Percentiles rank a stretch among this genome's conserved stretches.
Conservation (phyloP, 2,329 filamentous ascomycete genomes). For the Claviceps sp. region DNA sequence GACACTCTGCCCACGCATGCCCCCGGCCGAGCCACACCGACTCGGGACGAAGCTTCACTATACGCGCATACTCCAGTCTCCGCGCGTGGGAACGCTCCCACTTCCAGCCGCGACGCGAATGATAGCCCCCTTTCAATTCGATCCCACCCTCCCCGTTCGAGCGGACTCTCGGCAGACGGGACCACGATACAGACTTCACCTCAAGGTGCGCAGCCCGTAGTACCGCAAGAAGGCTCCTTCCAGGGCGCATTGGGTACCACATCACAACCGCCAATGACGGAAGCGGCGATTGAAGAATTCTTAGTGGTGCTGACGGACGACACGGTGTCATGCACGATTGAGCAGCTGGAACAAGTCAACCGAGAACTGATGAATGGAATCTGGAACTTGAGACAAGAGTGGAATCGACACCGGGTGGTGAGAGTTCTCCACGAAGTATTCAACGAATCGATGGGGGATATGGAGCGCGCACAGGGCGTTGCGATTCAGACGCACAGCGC, state of each 20-base stretch:
- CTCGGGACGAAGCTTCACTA: constrained; percentile 40
- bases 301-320: constrained; percentile 49
- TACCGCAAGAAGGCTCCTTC: constrained; percentile 11
- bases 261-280: constrained; percentile 32
- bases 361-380: constrained; percentile 81
- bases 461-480: constrained; percentile 39
- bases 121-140: constrained; percentile 28
- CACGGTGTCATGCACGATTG: constrained; percentile 70
- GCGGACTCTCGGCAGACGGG: constrained; percentile 19
- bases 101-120: constrained; percentile 11
- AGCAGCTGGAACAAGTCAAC: constrained; percentile 91
- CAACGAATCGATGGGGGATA: constrained; percentile 60
- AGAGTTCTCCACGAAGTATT: constrained; percentile 53
- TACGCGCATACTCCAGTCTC: constrained; percentile 45
- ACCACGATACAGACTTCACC: constrained; percentile 10
- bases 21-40: constrained; percentile 29
- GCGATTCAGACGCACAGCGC: constrained; percentile 28
- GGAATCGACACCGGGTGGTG: constrained; percentile 68
- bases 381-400: constrained; percentile 67
- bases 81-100: constrained; percentile 22
- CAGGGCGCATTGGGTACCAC: constrained; percentile 20
- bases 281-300: constrained; percentile 40
- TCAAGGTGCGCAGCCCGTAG: constrained; percentile 19
- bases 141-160: constrained; percentile 15
- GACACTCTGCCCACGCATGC: constrained; percentile 32